Conservation (phyloP, 108 stramenopile species). For the Nitzschia putrida region DNA sequence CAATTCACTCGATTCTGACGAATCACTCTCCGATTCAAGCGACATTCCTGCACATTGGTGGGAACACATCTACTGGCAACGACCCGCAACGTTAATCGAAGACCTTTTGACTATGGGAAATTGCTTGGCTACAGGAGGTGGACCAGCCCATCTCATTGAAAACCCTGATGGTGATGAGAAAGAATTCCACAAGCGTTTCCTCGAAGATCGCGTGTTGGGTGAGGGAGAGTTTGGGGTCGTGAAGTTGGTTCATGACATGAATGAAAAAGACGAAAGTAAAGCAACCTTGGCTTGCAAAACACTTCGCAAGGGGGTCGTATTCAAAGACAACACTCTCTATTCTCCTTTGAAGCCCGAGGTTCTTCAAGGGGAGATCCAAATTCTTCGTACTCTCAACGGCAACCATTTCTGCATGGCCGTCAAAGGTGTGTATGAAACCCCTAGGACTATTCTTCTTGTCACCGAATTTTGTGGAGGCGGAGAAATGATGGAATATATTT, state of each 20-base stretch:
- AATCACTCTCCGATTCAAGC: no score
- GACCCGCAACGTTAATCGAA: slow-evolving; percentile 11
- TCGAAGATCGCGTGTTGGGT: slow-evolving; percentile 67
- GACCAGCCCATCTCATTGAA: slow-evolving; percentile 21
- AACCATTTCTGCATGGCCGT: slow-evolving; percentile 54
- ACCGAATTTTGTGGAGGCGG: slow-evolving; percentile 81
- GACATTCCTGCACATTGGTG: no score
- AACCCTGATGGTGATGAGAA: slow-evolving; percentile 53
- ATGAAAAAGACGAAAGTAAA: slow-evolving; percentile 10
- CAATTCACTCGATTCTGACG: no score
- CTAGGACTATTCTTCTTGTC: slow-evolving; percentile 57
- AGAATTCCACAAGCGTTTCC: slow-evolving; percentile 65
- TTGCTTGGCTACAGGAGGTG: slow-evolving; percentile 28
- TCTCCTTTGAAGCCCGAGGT: slow-evolving; percentile 70
- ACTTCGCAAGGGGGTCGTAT: slow-evolving; percentile 71
- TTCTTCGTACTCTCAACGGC: slow-evolving; percentile 63
- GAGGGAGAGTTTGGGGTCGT: slow-evolving; percentile 84
- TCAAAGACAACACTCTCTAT: slow-evolving; percentile 81
- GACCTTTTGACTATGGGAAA: slow-evolving; percentile 38
- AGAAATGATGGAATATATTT: slow-evolving; percentile 82
- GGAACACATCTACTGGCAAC: slow-evolving; percentile 19
- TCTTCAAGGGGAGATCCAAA: slow-evolving; percentile 67
- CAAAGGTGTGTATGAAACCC: slow-evolving; percentile 66
- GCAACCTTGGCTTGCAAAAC: slow-evolving; percentile 68
- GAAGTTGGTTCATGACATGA: slow-evolving; percentile 70